These are phyloP conservation scores for Pleurotus tuoliensis DNA, from an alignment of 768 basidiomycete genomes.

Conservation along the genomic window DNA sequence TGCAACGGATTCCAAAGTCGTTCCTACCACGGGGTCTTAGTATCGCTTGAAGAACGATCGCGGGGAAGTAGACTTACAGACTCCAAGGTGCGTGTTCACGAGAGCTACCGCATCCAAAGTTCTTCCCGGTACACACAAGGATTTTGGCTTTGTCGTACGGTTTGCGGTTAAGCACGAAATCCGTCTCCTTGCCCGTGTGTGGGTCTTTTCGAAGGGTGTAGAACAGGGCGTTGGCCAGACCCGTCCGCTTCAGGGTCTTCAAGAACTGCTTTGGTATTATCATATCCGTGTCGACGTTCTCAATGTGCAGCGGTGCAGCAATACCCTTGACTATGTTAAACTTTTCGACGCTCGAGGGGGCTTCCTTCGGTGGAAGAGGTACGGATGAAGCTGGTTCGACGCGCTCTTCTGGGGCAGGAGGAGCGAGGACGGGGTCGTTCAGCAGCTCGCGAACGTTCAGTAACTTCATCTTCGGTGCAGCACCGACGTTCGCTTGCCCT, in stretches of 20 bases:
- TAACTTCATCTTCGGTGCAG: conserved; percentile 60
- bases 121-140: conserved; percentile 78
- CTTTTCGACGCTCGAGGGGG: conserved; percentile 49
- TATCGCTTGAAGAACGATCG: too few relatives aligned
- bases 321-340: conserved; percentile 73
- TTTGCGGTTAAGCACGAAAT: conserved; percentile 80
- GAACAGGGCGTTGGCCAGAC: conserved; percentile 81
- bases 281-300: conserved; percentile 91
- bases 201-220: conserved; percentile 76
- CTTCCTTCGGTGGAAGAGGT: conserved; percentile 35
- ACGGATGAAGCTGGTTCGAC: conserved; percentile 28
- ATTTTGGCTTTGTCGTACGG: conserved; percentile 77
- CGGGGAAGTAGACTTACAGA: conserved; percentile 45
- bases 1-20: conserved; percentile 86
- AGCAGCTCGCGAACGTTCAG: conserved; percentile 74
- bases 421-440: conserved; percentile 58
- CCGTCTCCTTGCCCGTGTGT: conserved; percentile 73
- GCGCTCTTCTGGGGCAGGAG: conserved; percentile 43
- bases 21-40: conserved; percentile 48
- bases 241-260: conserved; percentile 88
- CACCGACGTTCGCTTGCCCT: conserved; percentile 38
- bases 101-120: conserved; percentile 90
- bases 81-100: conserved; percentile 91
- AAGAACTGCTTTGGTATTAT: conserved; percentile 94
- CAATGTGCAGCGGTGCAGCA: conserved; percentile 74